Evolutionary conservation across 2,329 filamentous ascomycete genomes (phyloP), one percentile per base, ranked within the genome.

Genomic region (Cadophora sp.): DNA sequence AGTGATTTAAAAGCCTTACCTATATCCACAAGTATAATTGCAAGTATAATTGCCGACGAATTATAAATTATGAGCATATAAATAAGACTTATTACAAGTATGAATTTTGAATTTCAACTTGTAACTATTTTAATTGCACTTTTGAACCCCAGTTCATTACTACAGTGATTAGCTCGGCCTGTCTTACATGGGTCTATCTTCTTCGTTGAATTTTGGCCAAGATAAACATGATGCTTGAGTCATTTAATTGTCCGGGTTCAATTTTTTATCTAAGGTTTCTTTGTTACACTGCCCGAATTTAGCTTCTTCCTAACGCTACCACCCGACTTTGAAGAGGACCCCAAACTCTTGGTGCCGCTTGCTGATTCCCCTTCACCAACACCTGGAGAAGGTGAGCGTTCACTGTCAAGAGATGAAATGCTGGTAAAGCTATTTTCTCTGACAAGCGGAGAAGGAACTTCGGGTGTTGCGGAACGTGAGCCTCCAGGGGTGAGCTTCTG

Each of bases 341-440:
- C 72, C 22, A 68, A 43, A 47, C 56, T 61, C 36, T 65, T 58
- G 33, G 55, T 18, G 55, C 55, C 33, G 9, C 9, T 67, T 20
- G 58, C 56, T 33, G 68, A 67, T 59, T 73, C 72, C 7, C 64
- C 67, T 48, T 76, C 73, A 24, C 62, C 67, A 33, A 51, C 47
- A 33, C 43, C 62, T n/a, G 73, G 68, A 5, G 73, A 70, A 8
- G 48, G 41, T 47, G 72, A 61, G 13, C 68, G 68, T n/a, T 76
- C 74, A 58, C 70, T 76, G 36, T 76, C 76, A 47, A 71, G 60
- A 30, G 75, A 76, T 20, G 74, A 75, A 14, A 74, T 64, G 67
- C 74, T 76, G 0, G 72, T 73, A 59, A 73, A 72, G 60, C 75
- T 77, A 48, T 73, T 76, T 59, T 75, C 71, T 62, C 74, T 69